Conservation (phyloP, 441 rosid genomes). For the Populus tomentosa region DNA sequence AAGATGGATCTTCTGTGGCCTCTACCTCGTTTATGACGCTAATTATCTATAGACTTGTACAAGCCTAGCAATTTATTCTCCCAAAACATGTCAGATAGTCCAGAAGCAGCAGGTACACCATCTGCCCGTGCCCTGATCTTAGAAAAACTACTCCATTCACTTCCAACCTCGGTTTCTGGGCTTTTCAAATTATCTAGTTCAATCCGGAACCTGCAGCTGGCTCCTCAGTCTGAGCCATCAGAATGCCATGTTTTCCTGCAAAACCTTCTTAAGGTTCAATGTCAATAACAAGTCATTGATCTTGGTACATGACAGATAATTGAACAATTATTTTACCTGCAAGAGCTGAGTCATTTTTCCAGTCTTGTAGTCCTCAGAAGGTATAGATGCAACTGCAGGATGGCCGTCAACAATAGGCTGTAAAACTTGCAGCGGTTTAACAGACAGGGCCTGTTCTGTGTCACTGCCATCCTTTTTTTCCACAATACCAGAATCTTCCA, state of each 20-base stretch:
- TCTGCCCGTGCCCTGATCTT: background rate
- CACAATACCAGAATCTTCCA: conserved; percentile 23
- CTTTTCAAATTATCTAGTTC: background rate
- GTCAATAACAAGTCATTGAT: background rate
- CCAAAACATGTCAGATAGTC: background rate
- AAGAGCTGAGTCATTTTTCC: conserved; percentile 80
- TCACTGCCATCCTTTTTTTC: conserved; percentile 28
- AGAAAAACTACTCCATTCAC: conserved; percentile 4
- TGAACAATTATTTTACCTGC: conserved; percentile 44
- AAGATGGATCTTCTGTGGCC: background rate
- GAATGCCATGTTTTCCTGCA: conserved; percentile 78
- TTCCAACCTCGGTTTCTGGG: conserved; percentile 7
- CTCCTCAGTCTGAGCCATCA: conserved; percentile 25
- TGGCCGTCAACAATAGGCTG: conserved; percentile 36
- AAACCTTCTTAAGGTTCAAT: conserved; percentile 38
- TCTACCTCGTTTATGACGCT: conserved; percentile 2
- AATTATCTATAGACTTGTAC: background rate
- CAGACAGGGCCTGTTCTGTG: conserved; percentile 45
- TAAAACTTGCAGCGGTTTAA: conserved; percentile 65
- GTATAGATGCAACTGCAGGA: conserved; percentile 36
- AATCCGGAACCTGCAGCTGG: conserved; percentile 6
- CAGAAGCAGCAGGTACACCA: conserved; percentile 1
- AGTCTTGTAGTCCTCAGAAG: conserved; percentile 43
- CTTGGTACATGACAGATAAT: background rate
- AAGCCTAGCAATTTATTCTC: background rate